A percentile compares a stretch with the other conserved stretches of the same genome.
phyloP scores from a whole-genome alignment of 805 yeast species.

The Saccharomyces paradoxus region DNA sequence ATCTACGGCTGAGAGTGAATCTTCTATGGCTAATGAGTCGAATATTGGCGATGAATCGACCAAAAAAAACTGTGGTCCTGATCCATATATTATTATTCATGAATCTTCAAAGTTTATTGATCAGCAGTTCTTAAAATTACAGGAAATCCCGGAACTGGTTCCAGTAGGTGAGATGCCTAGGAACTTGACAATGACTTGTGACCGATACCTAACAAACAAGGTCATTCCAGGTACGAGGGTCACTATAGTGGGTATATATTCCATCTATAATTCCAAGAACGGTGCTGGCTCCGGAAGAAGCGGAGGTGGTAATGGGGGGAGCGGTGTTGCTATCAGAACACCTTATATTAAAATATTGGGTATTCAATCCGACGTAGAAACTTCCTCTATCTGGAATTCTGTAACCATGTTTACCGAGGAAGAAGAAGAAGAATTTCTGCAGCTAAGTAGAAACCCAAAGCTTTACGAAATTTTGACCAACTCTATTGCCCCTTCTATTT shows the following conservation, averaged over 20 bases:
- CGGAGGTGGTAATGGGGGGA: constrained; percentile 42
- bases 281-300: constrained; percentile 34
- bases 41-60: constrained; percentile 3
- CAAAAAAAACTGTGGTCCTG: constrained; percentile 61
- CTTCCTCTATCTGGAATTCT: constrained; percentile 45
- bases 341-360: constrained; percentile 88
- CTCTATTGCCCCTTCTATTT: constrained; percentile 94
- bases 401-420: constrained; percentile 67
- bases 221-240: constrained; percentile 95
- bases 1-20: constrained; percentile 13
- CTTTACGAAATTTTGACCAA: constrained; percentile 76
- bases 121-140: constrained; percentile 88
- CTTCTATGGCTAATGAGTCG: constrained; percentile 3
- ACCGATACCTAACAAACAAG: constrained; percentile 79
- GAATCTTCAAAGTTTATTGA: constrained; percentile 91
- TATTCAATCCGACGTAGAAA: constrained; percentile 73
- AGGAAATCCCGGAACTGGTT: constrained; percentile 96
- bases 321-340: constrained; percentile 75
- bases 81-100: constrained; percentile 88
- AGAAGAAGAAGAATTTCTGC: constrained; percentile 86
- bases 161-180: constrained; percentile 99
- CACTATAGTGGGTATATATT: constrained; percentile 84
- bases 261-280: constrained; percentile 74
- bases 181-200: constrained; percentile 78
- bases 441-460: constrained; percentile 73